Conservation (phyloP, 2,329 filamentous ascomycete genomes). For the Colletotrichum sp. region DNA sequence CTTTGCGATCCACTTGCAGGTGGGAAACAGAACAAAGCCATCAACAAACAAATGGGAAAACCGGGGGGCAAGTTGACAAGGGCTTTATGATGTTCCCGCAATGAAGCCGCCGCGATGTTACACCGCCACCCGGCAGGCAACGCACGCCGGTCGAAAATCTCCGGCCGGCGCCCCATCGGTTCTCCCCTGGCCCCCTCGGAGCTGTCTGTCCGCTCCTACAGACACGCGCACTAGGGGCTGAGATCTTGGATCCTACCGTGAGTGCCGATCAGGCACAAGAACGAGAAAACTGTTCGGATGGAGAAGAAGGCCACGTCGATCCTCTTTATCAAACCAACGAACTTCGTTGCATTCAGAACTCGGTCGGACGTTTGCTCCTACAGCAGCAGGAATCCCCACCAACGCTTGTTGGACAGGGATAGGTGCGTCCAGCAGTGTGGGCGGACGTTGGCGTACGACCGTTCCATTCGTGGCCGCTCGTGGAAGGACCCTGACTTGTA, state of each 20-base stretch:
- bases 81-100: neutral
- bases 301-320: neutral
- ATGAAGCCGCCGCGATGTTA: neutral
- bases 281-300: neutral
- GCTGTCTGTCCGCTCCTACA: neutral
- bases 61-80: neutral
- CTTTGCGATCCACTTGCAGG: neutral
- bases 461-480: neutral
- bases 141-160: neutral
- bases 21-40: neutral
- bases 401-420: neutral
- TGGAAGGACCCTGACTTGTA: neutral
- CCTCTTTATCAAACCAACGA: neutral
- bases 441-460: neutral
- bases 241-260: neutral
- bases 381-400: neutral
- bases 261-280: neutral
- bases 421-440: neutral
- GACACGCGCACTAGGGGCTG: neutral
- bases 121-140: neutral
- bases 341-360: neutral
- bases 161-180: neutral
- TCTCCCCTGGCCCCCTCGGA: neutral
- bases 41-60: neutral
- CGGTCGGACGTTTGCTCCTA: neutral